phyloP scores from a whole-genome alignment of 768 basidiomycete species.

The Tephrocybe sp. region DNA sequence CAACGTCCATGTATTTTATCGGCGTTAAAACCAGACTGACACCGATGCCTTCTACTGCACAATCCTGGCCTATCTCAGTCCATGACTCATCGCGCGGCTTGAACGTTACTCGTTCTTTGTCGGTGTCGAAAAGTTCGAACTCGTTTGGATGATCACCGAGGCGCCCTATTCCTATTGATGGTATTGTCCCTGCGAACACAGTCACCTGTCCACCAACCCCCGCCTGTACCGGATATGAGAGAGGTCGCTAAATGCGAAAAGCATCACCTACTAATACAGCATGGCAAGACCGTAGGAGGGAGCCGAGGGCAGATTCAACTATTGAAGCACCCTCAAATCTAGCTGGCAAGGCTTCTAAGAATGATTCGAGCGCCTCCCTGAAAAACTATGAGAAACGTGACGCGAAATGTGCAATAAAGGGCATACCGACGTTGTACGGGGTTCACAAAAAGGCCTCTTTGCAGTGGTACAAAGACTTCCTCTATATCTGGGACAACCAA shows the following conservation, averaged over 20 bases:
- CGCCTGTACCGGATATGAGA: constrained; percentile 33
- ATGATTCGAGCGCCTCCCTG: constrained; percentile 60
- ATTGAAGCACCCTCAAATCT: constrained; percentile 50
- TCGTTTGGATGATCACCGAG: constrained; percentile 59
- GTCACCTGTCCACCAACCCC: constrained; percentile 77
- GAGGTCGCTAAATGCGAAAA: neutral
- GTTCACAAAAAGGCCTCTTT: constrained; percentile 71
- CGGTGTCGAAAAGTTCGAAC: constrained; percentile 69
- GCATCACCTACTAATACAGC: constrained; percentile 60
- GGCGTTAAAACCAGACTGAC: constrained; percentile 88
- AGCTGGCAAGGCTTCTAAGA: constrained; percentile 63
- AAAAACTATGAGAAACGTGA: neutral
- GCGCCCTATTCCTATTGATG: constrained; percentile 71
- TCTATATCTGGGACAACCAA: constrained; percentile 85
- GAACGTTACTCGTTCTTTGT: constrained; percentile 84
- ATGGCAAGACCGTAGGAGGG: constrained; percentile 69
- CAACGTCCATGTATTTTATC: constrained; percentile 78
- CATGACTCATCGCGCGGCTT: constrained; percentile 75
- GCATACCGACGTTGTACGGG: constrained; percentile 68
- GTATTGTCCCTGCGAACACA: constrained; percentile 66
- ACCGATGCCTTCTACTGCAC: constrained; percentile 86
- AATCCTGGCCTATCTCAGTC: constrained; percentile 83
- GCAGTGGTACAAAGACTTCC: constrained; percentile 86
- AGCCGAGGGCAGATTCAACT: constrained; percentile 69
- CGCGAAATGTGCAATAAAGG: neutral